Evolutionary conservation across 805 yeast genomes (phyloP).

Genomic region (Hagleromyces aurorensis): DNA sequence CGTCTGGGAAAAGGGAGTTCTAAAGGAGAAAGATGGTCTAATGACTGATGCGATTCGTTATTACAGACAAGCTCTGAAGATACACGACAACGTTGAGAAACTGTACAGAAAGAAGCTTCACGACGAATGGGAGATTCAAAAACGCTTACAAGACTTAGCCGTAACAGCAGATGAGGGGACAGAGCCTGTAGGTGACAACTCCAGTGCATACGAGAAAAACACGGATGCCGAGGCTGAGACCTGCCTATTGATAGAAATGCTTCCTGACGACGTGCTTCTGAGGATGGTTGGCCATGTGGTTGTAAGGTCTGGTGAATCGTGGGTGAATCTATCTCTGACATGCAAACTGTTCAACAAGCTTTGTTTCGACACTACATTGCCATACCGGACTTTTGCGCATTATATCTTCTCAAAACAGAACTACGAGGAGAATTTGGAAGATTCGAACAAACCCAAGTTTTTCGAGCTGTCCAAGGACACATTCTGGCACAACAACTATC

Average conservation of each 20-base stretch:
- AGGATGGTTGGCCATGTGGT: conserved; percentile 43
- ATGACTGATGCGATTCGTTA: conserved; percentile 74
- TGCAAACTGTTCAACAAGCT: conserved; percentile 50
- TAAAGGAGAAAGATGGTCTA: conserved; percentile 63
- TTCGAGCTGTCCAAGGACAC: conserved; percentile 33
- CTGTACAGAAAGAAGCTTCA: conserved; percentile 52
- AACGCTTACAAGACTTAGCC: conserved; percentile 12
- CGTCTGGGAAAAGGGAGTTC: conserved; percentile 61
- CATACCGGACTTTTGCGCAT: conserved; percentile 45
- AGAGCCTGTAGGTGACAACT: conserved; percentile 3
- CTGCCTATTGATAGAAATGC: conserved; percentile 34
- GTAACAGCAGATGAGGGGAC: conserved; percentile 2
- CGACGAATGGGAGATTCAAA: conserved; percentile 33
- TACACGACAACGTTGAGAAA: conserved; percentile 52
- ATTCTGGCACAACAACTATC: conserved; percentile 35
- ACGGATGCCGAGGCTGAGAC: conserved; percentile 3
- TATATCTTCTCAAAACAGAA: conserved; percentile 46
- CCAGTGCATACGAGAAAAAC: conserved; percentile 1
- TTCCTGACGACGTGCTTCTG: conserved; percentile 54
- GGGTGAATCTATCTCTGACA: conserved; percentile 53
- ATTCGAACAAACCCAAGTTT: conserved; percentile 31
- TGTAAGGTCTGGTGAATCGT: conserved; percentile 46
- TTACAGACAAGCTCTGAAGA: conserved; percentile 63
- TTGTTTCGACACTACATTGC: conserved; percentile 44
- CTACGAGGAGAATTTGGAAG: conserved; percentile 40